Base-by-base conservation (phyloP, 257 asterid species). In the Osmanthus fragrans region DNA sequence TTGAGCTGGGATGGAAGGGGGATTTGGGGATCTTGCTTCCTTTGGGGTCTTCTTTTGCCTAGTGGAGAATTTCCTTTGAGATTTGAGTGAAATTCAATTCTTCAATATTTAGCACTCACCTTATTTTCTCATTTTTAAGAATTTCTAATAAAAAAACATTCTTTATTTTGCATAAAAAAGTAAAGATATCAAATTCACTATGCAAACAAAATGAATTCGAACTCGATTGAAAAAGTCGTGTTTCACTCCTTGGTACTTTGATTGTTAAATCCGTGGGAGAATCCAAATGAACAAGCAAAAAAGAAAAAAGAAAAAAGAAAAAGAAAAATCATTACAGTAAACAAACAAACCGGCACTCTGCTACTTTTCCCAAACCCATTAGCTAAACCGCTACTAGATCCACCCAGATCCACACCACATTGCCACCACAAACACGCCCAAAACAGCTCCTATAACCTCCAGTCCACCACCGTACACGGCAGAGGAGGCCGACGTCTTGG, bases 331-430 rank as follows among this genome's bases (percentile, higher is more conserved):
- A 32, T 0, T 39, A 11, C 13, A 39, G 45, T 39, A 8, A 39
- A 39, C 42, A 39, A 42, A 42, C 18, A 42, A 40, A 40, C 49
- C 16, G 49, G 51, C 51, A 42, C 51, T 42, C 12, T 11, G 51
- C 18, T 58, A 58, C 67, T 58, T 21, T 18, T 4, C 67, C 1
- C 29, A 7, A 58, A 7, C n/a, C 66, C 67, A 19, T 56, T 18
- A 58, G 13, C 30, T 25, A 23, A 10, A 15, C 37, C 79, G 42
- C 74, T 34, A 18, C 82, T 70, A 81, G 83, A 84, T 81, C 87
- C 82, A 84, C 5, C 74, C 80, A 23, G 65, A 80, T 84, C 90
- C 86, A 67, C 83, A 39, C 85, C 88, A 82, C 30, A 73, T 23
- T 7, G 82, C 76, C 39, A 79, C 32, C 39, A 79, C 29, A 37